These are phyloP conservation scores for Picochlorum costavermella DNA, from an alignment of 139 green algal genomes.

Conservation along the genomic window DNA sequence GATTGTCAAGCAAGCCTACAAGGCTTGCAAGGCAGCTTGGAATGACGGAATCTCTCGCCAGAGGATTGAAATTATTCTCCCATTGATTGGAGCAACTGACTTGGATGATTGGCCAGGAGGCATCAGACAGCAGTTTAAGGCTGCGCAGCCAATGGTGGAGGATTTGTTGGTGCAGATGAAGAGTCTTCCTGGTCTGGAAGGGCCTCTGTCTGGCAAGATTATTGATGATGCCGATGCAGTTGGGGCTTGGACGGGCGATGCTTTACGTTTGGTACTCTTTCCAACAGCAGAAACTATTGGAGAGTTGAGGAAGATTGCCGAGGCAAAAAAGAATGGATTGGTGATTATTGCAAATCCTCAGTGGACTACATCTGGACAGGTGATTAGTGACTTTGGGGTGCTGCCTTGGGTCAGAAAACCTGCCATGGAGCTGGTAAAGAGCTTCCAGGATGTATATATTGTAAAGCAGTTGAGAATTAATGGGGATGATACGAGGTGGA, in stretches of 20 bases:
- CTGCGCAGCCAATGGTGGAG: conserved; percentile 25
- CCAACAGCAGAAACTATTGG: conserved; percentile 57
- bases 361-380: conserved; percentile 39
- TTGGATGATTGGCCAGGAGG: conserved; percentile 87
- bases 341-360: conserved; percentile 75
- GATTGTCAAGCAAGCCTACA: conserved; percentile 52
- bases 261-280: conserved; percentile 65
- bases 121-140: conserved; percentile 82
- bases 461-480: conserved; percentile 58
- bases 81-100: conserved; percentile 84
- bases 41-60: conserved; percentile 51
- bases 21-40: conserved; percentile 46
- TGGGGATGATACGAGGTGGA: conserved; percentile 48
- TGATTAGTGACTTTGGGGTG: conserved; percentile 47
- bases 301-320: conserved; percentile 31
- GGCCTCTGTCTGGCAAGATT: conserved; percentile 43
- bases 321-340: conserved; percentile 31
- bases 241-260: conserved; percentile 49
- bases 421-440: conserved; percentile 39
- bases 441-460: conserved; percentile 58
- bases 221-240: conserved; percentile 77
- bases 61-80: conserved; percentile 71
- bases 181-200: conserved; percentile 38
- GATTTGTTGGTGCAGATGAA: conserved; percentile 59
- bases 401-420: conserved; percentile 17